Conservation (phyloP, 2,329 filamentous ascomycete genomes). For the Aspergillus sp. region DNA sequence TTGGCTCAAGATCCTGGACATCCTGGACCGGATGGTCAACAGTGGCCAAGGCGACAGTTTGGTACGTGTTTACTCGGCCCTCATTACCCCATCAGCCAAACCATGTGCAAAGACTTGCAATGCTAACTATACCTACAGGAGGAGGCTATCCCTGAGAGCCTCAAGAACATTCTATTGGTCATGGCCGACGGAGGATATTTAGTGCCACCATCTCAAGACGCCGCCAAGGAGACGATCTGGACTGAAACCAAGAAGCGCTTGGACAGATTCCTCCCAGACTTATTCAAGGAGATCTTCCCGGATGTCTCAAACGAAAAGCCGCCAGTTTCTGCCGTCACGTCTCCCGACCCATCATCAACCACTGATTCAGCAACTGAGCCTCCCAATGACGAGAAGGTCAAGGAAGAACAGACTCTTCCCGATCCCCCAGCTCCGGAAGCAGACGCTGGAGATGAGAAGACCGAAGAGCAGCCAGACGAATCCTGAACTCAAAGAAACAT, state of each 20-base stretch:
- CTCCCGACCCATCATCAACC: slow-evolving; percentile 13
- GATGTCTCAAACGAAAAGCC: slow-evolving; percentile 24
- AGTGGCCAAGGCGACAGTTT: slow-evolving; percentile 87
- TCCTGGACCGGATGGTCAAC: slow-evolving; percentile 95
- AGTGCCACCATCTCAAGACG: slow-evolving; percentile 61
- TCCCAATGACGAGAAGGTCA: slow-evolving; percentile 15
- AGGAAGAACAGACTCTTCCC: slow-evolving; percentile 1
- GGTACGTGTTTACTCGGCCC: slow-evolving; percentile 52
- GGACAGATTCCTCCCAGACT: slow-evolving; percentile 59
- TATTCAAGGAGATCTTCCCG: slow-evolving; percentile 62
- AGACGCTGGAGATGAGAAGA: slow-evolving; percentile 1
- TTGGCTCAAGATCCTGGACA: slow-evolving; percentile 88
- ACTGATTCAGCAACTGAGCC: slow-evolving; percentile 8
- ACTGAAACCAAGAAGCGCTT: slow-evolving; percentile 60
- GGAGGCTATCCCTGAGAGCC: slow-evolving; percentile 89
- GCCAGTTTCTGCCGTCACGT: slow-evolving; percentile 16
- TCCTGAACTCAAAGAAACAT: not conserved
- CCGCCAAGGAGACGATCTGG: slow-evolving; percentile 57
- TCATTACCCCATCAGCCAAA: not conserved
- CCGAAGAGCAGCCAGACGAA: slow-evolving; percentile 2
- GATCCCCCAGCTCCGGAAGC: not conserved
- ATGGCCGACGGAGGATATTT: slow-evolving; percentile 90
- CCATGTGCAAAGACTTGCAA: not conserved
- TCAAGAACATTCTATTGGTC: slow-evolving; percentile 94
- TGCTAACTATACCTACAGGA: slow-evolving; percentile 55